A percentile compares a stretch with the other conserved stretches of the same genome.
phyloP scores from a whole-genome alignment of 371 early-diverging fungal genomes.

The Mucor indicus region DNA sequence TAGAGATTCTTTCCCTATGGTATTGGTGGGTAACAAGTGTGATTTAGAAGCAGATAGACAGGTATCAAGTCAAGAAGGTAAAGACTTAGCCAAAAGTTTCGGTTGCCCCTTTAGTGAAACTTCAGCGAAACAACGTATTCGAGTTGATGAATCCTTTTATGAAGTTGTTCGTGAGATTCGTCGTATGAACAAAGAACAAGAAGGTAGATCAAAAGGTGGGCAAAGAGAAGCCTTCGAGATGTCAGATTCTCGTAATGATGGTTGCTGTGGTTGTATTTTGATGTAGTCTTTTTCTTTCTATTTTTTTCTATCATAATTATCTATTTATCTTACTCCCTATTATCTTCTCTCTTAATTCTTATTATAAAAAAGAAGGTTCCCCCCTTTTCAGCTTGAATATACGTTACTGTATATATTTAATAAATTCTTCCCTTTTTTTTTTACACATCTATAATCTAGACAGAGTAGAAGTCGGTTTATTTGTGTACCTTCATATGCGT shows the following conservation, averaged over 20 bases:
- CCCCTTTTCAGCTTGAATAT: no score
- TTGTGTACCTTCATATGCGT: no score
- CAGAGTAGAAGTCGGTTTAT: no score
- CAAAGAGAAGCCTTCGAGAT: slow-evolving; percentile 19
- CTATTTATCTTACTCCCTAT: no score
- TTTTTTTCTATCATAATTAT: no score
- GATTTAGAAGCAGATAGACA: slow-evolving; percentile 53
- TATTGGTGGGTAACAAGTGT: slow-evolving; percentile 67
- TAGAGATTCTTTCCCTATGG: slow-evolving; percentile 66
- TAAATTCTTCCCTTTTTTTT: no score
- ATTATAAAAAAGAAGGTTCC: no score
- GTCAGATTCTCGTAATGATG: slow-evolving; percentile 8
- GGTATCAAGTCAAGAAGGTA: slow-evolving; percentile 45
- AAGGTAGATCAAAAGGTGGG: slow-evolving; percentile 20
- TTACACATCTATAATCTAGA: no score
- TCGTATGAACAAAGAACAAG: slow-evolving; percentile 63
- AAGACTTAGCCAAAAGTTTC: slow-evolving; percentile 23
- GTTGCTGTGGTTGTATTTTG: slow-evolving; percentile 20
- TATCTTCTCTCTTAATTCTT: no score
- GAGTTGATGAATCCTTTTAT: slow-evolving; percentile 90
- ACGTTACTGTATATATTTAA: no score
- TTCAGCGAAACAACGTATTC: slow-evolving; percentile 76
- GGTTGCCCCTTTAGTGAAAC: slow-evolving; percentile 25
- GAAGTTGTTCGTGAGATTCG: slow-evolving; percentile 83
- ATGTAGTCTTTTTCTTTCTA: no score